phyloP scores from a whole-genome alignment of 78 protist genomes.

The Anaeramoeba flamelloides region DNA sequence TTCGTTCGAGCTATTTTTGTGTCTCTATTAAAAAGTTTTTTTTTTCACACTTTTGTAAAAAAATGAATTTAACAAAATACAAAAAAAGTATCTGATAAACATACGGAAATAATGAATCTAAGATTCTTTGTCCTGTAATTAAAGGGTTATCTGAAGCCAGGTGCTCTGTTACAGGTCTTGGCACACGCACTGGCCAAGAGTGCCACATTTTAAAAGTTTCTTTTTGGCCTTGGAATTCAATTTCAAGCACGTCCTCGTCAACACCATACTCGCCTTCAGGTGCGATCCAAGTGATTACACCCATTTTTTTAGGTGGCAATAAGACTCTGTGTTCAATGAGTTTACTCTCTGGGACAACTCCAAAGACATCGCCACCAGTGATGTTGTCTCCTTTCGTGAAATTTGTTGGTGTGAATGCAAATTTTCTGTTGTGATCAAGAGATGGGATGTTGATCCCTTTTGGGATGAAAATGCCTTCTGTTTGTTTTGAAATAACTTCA shows the following conservation, averaged over 20 bases:
- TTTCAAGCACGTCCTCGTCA: too few species aligned
- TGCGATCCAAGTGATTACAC: slow-evolving; percentile 69
- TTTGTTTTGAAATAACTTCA: slow-evolving; percentile 20
- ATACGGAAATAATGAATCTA: too few species aligned
- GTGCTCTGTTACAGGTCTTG: slow-evolving; percentile 86
- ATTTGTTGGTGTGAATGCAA: slow-evolving; percentile 66
- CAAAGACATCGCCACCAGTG: slow-evolving; percentile 89
- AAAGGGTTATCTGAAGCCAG: slow-evolving; percentile 79
- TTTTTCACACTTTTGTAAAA: too few species aligned
- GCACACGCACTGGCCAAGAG: slow-evolving; percentile 96
- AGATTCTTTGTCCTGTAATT: slow-evolving; percentile 55
- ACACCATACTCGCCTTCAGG: slow-evolving; percentile 74
- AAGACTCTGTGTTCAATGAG: slow-evolving; percentile 75
- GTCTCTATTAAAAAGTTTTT: too few species aligned
- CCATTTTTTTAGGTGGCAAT: slow-evolving; percentile 74
- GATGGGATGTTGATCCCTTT: slow-evolving; percentile 79
- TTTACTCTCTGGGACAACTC: slow-evolving; percentile 76
- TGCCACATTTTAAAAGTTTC: slow-evolving; percentile 62
- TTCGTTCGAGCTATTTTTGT: too few species aligned
- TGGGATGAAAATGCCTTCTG: slow-evolving; percentile 81
- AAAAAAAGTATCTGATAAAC: too few species aligned
- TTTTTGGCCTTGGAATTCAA: slow-evolving; percentile 37
- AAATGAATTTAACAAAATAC: too few species aligned
- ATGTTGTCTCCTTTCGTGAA: slow-evolving; percentile 70
- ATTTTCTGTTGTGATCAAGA: slow-evolving; percentile 45